Conservation (phyloP, 2,329 filamentous ascomycete genomes). For the Stemphylium vesicarium region DNA sequence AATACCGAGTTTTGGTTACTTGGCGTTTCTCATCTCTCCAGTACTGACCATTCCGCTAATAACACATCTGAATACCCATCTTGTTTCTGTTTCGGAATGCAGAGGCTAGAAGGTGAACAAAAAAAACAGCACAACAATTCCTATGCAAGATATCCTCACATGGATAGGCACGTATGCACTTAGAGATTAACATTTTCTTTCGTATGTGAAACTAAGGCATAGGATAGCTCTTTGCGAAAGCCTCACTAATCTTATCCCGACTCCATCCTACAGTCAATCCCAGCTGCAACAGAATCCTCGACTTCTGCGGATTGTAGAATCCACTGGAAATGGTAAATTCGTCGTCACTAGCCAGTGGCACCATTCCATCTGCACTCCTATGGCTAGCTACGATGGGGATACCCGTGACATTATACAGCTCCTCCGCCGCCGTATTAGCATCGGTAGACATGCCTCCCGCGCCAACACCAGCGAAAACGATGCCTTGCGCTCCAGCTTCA, state of each 20-base stretch:
- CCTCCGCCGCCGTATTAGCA: conserved; percentile 48
- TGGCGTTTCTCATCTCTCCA: too few relatives aligned
- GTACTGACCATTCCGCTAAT: too few relatives aligned
- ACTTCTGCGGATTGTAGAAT: conserved; percentile 63
- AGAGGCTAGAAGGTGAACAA: too few relatives aligned
- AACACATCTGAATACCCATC: too few relatives aligned
- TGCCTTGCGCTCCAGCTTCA: conserved; percentile 59
- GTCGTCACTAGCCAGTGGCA: conserved; percentile 41
- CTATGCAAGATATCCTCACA: too few relatives aligned
- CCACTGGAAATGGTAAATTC: conserved; percentile 55
- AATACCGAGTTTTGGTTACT: too few relatives aligned
- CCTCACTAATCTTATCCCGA: conserved; percentile 54
- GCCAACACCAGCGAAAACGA: conserved; percentile 64
- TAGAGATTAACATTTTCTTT: too few relatives aligned
- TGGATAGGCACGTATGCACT: too few relatives aligned
- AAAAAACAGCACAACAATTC: too few relatives aligned
- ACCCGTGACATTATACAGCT: conserved; percentile 54
- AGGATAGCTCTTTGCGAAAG: conserved; percentile 45
- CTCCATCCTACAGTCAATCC: conserved; percentile 39
- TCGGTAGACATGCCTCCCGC: conserved; percentile 55
- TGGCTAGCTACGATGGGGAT: conserved; percentile 61
- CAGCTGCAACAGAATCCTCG: conserved; percentile 58
- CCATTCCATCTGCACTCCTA: conserved; percentile 60
- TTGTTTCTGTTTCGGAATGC: too few relatives aligned
- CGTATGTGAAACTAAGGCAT: conserved; percentile 10